phyloP scores from a whole-genome alignment of 352 stramenopile species.

The Blastocystis sp. region DNA sequence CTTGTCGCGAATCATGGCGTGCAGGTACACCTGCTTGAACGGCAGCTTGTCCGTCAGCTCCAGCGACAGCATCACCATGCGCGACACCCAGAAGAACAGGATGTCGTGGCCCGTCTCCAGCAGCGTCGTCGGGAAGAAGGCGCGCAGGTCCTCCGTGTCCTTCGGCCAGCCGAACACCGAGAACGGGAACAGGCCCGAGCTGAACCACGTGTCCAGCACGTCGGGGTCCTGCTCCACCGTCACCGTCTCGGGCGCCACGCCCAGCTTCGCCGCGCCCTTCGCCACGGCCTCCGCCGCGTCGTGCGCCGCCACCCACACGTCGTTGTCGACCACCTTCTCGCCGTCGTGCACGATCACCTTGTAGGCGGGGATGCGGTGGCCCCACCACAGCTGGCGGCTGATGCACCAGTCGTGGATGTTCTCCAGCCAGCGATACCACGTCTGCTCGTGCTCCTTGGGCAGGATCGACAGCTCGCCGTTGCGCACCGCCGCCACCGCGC shows the following conservation, averaged over 20 bases:
- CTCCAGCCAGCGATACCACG: conserved; percentile 93
- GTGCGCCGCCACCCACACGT: conserved; percentile 90
- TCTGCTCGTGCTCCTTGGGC: conserved; percentile 90
- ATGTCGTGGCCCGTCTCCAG: conserved; percentile 95
- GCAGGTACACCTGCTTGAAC: conserved; percentile 96
- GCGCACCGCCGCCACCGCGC: conserved; percentile 87
- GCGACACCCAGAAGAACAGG: conserved; percentile 99
- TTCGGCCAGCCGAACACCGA: conserved; percentile 89
- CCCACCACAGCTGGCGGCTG: conserved; percentile 98
- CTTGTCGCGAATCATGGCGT: conserved; percentile 99
- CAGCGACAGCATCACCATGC: conserved; percentile 99
- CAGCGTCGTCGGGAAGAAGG: conserved; percentile 83
- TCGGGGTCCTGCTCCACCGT: conserved; percentile 91
- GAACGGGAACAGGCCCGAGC: conserved; percentile 91
- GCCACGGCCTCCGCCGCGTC: conserved; percentile 81
- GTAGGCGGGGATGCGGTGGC: conserved; percentile 97
- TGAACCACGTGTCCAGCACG: conserved; percentile 99
- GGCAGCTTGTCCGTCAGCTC: conserved; percentile 90
- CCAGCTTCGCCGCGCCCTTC: conserved; percentile 77
- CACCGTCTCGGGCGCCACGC: conserved; percentile 76
- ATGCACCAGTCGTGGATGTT: conserved; percentile 99
- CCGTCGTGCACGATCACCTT: conserved; percentile 75
- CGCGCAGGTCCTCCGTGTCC: conserved; percentile 77
- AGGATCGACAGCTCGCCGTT: conserved; percentile 89
- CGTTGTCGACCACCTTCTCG: conserved; percentile 72